Base-by-base conservation (phyloP, 139 green algal species). In the Diplosphaera chodatii region DNA sequence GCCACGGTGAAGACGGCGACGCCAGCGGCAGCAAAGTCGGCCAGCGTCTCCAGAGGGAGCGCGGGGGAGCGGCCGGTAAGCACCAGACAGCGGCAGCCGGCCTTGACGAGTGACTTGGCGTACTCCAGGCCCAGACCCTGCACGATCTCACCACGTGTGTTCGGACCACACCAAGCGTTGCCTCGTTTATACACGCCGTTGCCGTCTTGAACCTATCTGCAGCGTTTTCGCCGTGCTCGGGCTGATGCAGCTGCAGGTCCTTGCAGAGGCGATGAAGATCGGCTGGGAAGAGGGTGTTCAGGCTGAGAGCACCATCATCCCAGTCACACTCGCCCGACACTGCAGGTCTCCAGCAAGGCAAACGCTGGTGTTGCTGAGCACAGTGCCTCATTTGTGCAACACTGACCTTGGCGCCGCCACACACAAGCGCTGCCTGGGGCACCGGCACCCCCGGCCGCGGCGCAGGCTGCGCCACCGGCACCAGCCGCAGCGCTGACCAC, bases 41-140 rank as follows among this genome's bases (percentile, higher is more conserved):
- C n/a, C 4, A 75, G 62, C 2, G n/a, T 22, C 20, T 68, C 33
- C 15, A 29, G 2, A 1, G 33, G 59, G 25, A 75, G 10, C 32
- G 4, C 22, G 6, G 55, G 55, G 5, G n/a, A 29, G 18, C 70
- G 59, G 25, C 59, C 67, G 25, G 34, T 69, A n/a, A 75, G 62
- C 62, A 75, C 59, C 59, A 75, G 62, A 33, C 34, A 64, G 32
- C 23, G 25, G 59, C 62, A 63, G n/a, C 70, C 70, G 28, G n/a
- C 34, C 31, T 13, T n/a, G 4, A 40, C 59, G 8, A 69, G 62
- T n/a, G 63, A 33, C 4, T 40, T 31, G 16, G 62, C 70, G 21
- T 75, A 75, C 34, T 68, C 59, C 59, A 69, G 32, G 32, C 70
- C 70, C 32, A 75, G 37, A 3, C 70, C 70, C 70, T 75, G 70